Base-by-base conservation (phyloP, 2,329 filamentous ascomycete species). In the Aspergillus hiratsukae region DNA sequence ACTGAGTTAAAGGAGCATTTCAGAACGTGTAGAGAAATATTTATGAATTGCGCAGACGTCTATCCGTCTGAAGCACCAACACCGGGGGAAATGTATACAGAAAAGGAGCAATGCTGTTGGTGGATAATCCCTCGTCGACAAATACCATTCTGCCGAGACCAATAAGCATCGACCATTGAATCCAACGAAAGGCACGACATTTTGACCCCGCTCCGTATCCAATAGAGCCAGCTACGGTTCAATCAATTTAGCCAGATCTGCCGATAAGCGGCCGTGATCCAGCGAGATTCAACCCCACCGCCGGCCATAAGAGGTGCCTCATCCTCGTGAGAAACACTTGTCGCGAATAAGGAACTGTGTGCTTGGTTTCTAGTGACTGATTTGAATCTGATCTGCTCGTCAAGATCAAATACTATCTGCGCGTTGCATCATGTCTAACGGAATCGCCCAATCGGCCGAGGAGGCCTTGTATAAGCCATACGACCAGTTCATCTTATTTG, bases 401-500 rank as follows among this genome's bases (percentile, higher is more conserved):
- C 41, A 7, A 37, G 35, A 37, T 37, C 25, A 27, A 27, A 27
- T 37, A 14, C 5, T 35, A 9, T 31, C 10, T 1, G 29, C 29
- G 27, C 21, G 25, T 4, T 17, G 11, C 21, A 27, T 46, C 21
- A 51, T 51, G 49, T 23, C 49, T 21, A 17, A 40, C 14, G 49
- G 49, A 17, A 9, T 3, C 2, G 19, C 28, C 19, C 27, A 25
- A 29, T 53, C 41, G n/a, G 40, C 37, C 28, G 51, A 25, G 19
- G 51, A 58, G 45, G 45, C 35, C 23, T 53, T 58, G 14, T 68
- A 60, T 60, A 59, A 66, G 56, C 77, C 83, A 1, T 88, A 88
- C 66, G 85, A 87, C 50, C 89, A 92, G 68, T 80, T 92, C 64
- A 79, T 97, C 60, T 84, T 97, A 25, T 89, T 97, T 60, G 93